These are phyloP conservation scores for Kluyveromyces nonfermentans DNA, from an alignment of 805 yeast genomes.

Conservation along the genomic window DNA sequence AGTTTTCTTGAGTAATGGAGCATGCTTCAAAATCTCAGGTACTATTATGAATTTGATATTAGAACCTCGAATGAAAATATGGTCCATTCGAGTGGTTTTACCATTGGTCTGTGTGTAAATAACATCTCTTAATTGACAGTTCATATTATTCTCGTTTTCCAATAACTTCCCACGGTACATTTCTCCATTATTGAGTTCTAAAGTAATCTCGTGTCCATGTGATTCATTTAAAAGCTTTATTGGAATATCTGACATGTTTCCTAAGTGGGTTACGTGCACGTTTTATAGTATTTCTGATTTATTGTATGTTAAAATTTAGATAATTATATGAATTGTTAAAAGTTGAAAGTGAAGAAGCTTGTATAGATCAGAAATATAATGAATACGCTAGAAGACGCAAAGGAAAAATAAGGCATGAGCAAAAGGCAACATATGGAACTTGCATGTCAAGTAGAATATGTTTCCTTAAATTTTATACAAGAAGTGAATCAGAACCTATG, in stretches of 20 bases:
- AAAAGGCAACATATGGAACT: neutral
- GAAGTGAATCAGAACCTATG: slow-evolving; percentile 35
- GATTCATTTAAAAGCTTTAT: slow-evolving; percentile 81
- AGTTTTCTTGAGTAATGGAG: slow-evolving; percentile 72
- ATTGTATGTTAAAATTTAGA: neutral
- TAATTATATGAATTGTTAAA: neutral
- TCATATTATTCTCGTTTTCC: slow-evolving; percentile 93
- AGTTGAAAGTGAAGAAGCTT: neutral
- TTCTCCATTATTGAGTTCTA: slow-evolving; percentile 80
- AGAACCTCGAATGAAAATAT: slow-evolving; percentile 86
- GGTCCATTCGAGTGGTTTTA: slow-evolving; percentile 62
- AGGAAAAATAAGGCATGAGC: neutral
- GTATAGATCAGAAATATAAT: too few species aligned
- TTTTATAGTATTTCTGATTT: neutral
- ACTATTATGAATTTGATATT: slow-evolving; percentile 75
- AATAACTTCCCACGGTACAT: slow-evolving; percentile 78
- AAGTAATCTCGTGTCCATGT: slow-evolving; percentile 74
- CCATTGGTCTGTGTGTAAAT: slow-evolving; percentile 74
- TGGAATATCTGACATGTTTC: slow-evolving; percentile 53
- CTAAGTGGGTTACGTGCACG: neutral
- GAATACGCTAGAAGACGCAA: neutral
- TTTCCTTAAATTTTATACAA: slow-evolving; percentile 45
- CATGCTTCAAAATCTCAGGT: slow-evolving; percentile 81
- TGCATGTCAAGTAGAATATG: slow-evolving; percentile 20
- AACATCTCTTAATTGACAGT: slow-evolving; percentile 75